A percentile compares a stretch with the other conserved stretches of the same genome.
Conservation (phyloP, 768 basidiomycete species). For the Tylopilus rubrobrunneus region DNA sequence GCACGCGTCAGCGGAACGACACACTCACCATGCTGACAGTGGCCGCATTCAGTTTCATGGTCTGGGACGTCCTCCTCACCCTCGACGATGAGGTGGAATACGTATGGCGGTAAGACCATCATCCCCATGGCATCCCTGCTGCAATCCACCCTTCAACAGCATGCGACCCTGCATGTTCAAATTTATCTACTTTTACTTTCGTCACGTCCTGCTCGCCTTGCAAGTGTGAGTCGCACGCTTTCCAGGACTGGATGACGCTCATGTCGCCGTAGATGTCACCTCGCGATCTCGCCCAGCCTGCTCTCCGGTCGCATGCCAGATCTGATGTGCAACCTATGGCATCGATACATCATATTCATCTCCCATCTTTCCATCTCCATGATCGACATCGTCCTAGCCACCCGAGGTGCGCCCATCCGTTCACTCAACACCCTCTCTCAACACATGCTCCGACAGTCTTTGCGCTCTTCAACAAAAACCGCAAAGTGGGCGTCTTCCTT, state of each 20-base stretch:
- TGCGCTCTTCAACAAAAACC: slow-evolving; percentile 35
- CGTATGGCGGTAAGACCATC: slow-evolving; percentile 31
- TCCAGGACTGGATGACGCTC: background rate
- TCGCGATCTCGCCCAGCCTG: slow-evolving; percentile 3
- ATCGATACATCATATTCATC: background rate
- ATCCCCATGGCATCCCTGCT: background rate
- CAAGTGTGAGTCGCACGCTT: slow-evolving; percentile 6
- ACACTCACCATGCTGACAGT: slow-evolving; percentile 12
- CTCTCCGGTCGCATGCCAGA: slow-evolving; percentile 8
- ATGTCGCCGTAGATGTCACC: slow-evolving; percentile 6
- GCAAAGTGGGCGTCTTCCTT: slow-evolving; percentile 21
- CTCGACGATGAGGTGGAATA: slow-evolving; percentile 25
- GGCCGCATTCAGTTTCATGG: slow-evolving; percentile 23
- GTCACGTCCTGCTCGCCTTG: slow-evolving; percentile 9
- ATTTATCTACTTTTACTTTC: slow-evolving; percentile 18
- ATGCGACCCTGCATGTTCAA: slow-evolving; percentile 12
- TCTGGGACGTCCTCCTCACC: slow-evolving; percentile 28
- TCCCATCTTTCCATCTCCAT: slow-evolving; percentile 9
- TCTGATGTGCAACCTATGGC: slow-evolving; percentile 12
- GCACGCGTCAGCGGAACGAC: background rate
- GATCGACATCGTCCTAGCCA: slow-evolving; percentile 24
- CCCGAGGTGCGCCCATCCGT: slow-evolving; percentile 16
- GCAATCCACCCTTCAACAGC: background rate
- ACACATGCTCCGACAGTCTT: slow-evolving; percentile 10
- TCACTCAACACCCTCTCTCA: background rate